Percentiles rank a stretch among this genome's conserved stretches.
phyloP scores from a whole-genome alignment of 352 stramenopile species.

The Elongisporangium undulatum region DNA sequence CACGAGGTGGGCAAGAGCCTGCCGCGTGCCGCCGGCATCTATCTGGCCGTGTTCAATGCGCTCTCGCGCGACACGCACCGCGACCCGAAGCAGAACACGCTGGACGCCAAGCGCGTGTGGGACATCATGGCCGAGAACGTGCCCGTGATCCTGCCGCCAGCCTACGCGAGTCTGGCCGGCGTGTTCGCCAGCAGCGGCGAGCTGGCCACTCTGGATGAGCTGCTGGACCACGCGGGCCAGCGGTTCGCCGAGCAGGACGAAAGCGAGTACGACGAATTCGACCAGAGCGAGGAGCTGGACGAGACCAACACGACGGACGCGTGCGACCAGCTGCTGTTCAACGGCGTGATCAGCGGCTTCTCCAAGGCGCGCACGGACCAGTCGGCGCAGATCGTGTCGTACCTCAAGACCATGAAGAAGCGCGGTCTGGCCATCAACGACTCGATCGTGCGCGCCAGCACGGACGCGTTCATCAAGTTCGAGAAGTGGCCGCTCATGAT shows the following conservation, averaged over 20 bases:
- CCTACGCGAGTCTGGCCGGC: constrained; percentile 77
- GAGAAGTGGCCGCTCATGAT: constrained; percentile 50
- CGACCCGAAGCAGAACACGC: constrained; percentile 58
- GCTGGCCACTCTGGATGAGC: constrained; percentile 53
- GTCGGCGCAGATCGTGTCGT: constrained; percentile 55
- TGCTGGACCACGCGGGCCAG: constrained; percentile 52
- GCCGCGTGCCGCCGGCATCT: constrained; percentile 48
- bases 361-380: constrained; percentile 70
- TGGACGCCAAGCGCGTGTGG: constrained; percentile 71
- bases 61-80: constrained; percentile 63
- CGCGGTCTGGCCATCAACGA: constrained; percentile 60
- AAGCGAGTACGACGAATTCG: constrained; percentile 22
- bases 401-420: constrained; percentile 46
- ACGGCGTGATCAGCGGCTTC: constrained; percentile 78
- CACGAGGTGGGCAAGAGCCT: constrained; percentile 14
- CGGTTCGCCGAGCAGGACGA: constrained; percentile 30
- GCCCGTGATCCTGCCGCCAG: constrained; percentile 56
- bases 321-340: constrained; percentile 57
- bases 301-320: constrained; percentile 23
- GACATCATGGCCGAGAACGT: constrained; percentile 68
- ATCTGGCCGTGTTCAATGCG: constrained; percentile 80
- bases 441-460: constrained; percentile 67
- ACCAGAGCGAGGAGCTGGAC: constrained; percentile 7
- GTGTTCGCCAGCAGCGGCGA: constrained; percentile 78
- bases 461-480: constrained; percentile 67